Base-by-base conservation (phyloP, 345 rosid species). In the Garcia nutans region DNA sequence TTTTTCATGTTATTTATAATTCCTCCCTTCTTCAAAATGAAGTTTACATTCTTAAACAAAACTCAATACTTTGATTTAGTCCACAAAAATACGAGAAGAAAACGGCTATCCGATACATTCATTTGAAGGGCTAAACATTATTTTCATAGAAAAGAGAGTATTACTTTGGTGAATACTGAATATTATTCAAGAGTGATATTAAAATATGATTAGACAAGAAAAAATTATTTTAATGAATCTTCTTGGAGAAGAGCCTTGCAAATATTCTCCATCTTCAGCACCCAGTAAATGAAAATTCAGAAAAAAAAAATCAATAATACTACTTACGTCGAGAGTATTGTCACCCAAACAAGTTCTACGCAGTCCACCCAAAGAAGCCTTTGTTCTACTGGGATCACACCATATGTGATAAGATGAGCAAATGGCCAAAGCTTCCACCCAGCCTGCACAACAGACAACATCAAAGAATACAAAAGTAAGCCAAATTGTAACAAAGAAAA, bases 341-440 rank as follows among this genome's bases (percentile, higher is more conserved):
- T 96, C 82, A 96, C 99, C 99, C 99, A 96, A 71, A 96, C 84
- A 72, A 96, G 98, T 83, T 96, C 99, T 3, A 96, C 87, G 13
- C 94, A 90, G 78, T 96, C 99, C 78, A 93, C 98, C 99, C 99
- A 96, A 12, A 93, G 96, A 72, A 96, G 98, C 65, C 99, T 82
- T 87, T 96, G 98, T 66, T 96, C 92, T 50, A 96, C 86, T 17
- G 99, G 99, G n/a, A 96, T 61, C 80, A 88, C 77, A 71, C 99
- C 99, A 50, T 96, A 91, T 19, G 99, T 96, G 71, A 93, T 76
- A 77, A 95, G 89, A 88, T 96, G 98, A 71, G 99, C 99, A 77
- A 93, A 96, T 41, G 99, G 99, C 99, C 99, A 96, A 58, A 96
- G 94, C 79, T 96, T 96, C 99, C 99, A 93, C 11, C 99, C 99